Evolutionary conservation across 106 monocot genomes (phyloP).

Genomic region (Vanilla planifolia): DNA sequence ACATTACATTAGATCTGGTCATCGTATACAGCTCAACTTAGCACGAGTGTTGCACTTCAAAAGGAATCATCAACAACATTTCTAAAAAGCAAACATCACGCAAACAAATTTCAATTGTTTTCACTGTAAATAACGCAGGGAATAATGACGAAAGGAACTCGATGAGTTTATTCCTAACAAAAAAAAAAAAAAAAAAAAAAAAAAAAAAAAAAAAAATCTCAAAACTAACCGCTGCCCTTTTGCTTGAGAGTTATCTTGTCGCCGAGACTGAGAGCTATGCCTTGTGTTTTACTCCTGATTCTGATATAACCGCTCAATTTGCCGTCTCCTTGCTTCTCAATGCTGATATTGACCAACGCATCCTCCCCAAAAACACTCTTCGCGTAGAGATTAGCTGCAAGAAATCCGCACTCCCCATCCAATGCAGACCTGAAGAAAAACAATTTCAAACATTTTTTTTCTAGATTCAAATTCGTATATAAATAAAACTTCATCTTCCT

Average conservation of each 20-base stretch:
- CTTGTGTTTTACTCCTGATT: conserved; percentile 95
- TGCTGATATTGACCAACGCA: conserved; percentile 79
- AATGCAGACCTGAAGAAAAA: conserved; percentile 60
- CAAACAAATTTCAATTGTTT: too few relatives aligned
- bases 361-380: conserved; percentile 97
- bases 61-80: too few relatives aligned
- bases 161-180: neutral
- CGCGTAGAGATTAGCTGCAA: conserved; percentile 87
- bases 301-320: conserved; percentile 90
- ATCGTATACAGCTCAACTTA: too few relatives aligned
- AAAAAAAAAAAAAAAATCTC: neutral
- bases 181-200: neutral
- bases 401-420: conserved; percentile 86
- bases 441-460: too few relatives aligned
- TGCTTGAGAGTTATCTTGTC: conserved; percentile 98
- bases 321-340: conserved; percentile 80
- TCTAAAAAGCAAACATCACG: too few relatives aligned
- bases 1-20: too few relatives aligned
- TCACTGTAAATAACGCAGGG: too few relatives aligned
- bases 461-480: too few relatives aligned
- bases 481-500: conserved; percentile 20
- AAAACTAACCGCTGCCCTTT: conserved; percentile 44
- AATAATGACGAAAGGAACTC: too few relatives aligned
- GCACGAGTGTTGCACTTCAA: too few relatives aligned
- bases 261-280: conserved; percentile 89